phyloP scores from a whole-genome alignment of 2,329 filamentous ascomycete species.

The Penicillium sclerotigenum region DNA sequence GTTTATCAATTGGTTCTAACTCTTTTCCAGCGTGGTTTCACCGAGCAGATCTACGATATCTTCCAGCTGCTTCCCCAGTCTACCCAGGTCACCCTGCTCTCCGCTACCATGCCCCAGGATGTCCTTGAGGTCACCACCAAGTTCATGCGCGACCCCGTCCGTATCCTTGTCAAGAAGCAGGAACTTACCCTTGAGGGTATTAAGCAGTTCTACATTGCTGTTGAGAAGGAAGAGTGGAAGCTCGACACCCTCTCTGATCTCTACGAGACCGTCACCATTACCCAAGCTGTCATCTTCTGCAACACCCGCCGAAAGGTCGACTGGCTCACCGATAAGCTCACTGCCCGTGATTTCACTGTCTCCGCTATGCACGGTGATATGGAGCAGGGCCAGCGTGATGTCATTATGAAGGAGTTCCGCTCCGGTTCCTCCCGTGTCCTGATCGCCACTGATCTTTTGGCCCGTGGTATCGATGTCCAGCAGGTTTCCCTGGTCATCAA shows the following conservation, averaged over 20 bases:
- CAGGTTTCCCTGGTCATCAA: slow-evolving; percentile 98
- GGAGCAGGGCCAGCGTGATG: slow-evolving; percentile 96
- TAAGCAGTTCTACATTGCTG: slow-evolving; percentile 98
- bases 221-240: slow-evolving; percentile 99
- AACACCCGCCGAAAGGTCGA: slow-evolving; percentile 99
- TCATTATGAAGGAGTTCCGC: slow-evolving; percentile 98
- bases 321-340: slow-evolving; percentile 99
- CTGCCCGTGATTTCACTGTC: slow-evolving; percentile 97
- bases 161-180: slow-evolving; percentile 31
- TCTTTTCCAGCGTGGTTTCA: slow-evolving; percentile 74
- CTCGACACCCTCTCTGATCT: slow-evolving; percentile 98
- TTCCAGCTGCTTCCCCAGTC: slow-evolving; percentile 95
- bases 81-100: slow-evolving; percentile 97
- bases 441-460: slow-evolving; percentile 97
- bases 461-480: slow-evolving; percentile 96
- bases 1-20: not conserved
- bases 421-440: slow-evolving; percentile 94
- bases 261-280: slow-evolving; percentile 97
- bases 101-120: slow-evolving; percentile 93
- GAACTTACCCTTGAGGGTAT: slow-evolving; percentile 95
- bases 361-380: slow-evolving; percentile 99
- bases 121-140: slow-evolving; percentile 99
- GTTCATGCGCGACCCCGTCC: slow-evolving; percentile 84
- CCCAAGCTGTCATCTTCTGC: slow-evolving; percentile 99
- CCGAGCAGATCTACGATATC: slow-evolving; percentile 98